These are phyloP conservation scores for Zelopaecilomyces penicillatus DNA, from an alignment of 2,329 filamentous ascomycete genomes.

Conservation along the genomic window DNA sequence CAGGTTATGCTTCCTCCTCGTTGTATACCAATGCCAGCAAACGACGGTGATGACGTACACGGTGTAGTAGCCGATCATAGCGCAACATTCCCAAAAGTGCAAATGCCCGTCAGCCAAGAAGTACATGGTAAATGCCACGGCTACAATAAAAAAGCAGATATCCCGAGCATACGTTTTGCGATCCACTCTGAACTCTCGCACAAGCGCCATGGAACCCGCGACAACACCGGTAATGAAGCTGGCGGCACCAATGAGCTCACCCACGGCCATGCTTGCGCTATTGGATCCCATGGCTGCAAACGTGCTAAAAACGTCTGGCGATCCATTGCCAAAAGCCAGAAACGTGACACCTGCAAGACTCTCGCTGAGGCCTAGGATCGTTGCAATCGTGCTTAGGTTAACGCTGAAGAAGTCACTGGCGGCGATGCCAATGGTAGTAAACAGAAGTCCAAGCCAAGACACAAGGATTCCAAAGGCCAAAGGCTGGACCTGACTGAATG, in stretches of 20 bases:
- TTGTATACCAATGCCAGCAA: slow-evolving; percentile 81
- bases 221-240: slow-evolving; percentile 96
- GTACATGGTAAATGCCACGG: slow-evolving; percentile 77
- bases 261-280: slow-evolving; percentile 92
- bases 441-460: slow-evolving; percentile 79
- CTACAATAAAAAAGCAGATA: slow-evolving; percentile 82
- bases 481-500: slow-evolving; percentile 56
- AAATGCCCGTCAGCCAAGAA: slow-evolving; percentile 81
- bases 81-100: slow-evolving; percentile 77
- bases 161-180: slow-evolving; percentile 86
- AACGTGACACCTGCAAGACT: slow-evolving; percentile 95
- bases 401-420: slow-evolving; percentile 98
- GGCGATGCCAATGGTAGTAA: slow-evolving; percentile 94
- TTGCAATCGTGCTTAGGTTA: slow-evolving; percentile 88
- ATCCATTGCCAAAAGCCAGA: slow-evolving; percentile 93
- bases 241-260: slow-evolving; percentile 89
- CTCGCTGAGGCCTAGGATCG: slow-evolving; percentile 84
- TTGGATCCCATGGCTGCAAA: slow-evolving; percentile 97
- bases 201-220: slow-evolving; percentile 91
- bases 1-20: slow-evolving; percentile 49
- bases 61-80: slow-evolving; percentile 85
- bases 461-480: slow-evolving; percentile 73
- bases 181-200: slow-evolving; percentile 89
- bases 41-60: slow-evolving; percentile 88
- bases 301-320: slow-evolving; percentile 95